Conservation (phyloP, 116 monocot species). For the Thalassia testudinum region DNA sequence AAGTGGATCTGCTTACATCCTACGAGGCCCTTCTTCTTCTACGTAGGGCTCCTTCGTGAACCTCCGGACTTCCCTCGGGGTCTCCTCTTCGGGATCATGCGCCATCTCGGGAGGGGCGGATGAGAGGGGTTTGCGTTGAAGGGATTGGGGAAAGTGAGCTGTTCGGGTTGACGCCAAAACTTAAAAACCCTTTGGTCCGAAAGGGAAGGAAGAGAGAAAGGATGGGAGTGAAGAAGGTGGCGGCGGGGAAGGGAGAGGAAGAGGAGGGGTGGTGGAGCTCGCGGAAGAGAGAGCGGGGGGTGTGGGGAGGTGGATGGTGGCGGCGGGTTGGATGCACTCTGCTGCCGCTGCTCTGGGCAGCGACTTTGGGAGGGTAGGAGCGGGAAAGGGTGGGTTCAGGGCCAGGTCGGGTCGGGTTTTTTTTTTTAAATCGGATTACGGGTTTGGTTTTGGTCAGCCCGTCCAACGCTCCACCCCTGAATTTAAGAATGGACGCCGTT, state of each 20-base stretch:
- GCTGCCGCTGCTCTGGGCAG: not conserved
- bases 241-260: too few species aligned
- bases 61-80: conserved; percentile 28
- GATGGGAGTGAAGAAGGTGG: not conserved
- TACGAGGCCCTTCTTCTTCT: conserved; percentile 43
- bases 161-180: not conserved
- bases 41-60: conserved; percentile 82
- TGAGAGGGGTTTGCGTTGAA: too few species aligned
- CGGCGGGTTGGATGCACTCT: too few species aligned
- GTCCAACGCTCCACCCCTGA: too few species aligned
- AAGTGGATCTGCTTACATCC: conserved; percentile 31
- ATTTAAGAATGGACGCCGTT: too few species aligned
- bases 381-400: not conserved
- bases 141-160: too few species aligned
- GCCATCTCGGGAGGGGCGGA: too few species aligned
- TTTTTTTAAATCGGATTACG: not conserved
- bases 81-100: not conserved
- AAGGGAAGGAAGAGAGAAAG: not conserved
- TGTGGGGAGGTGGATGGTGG: too few species aligned
- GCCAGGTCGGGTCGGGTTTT: not conserved
- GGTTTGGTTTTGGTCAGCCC: not conserved
- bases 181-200: not conserved
- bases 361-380: not conserved
- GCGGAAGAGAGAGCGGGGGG: too few species aligned
- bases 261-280: too few species aligned